phyloP scores from a whole-genome alignment of 2,329 filamentous ascomycete genomes.

The Hirsutella rhossiliensis region DNA sequence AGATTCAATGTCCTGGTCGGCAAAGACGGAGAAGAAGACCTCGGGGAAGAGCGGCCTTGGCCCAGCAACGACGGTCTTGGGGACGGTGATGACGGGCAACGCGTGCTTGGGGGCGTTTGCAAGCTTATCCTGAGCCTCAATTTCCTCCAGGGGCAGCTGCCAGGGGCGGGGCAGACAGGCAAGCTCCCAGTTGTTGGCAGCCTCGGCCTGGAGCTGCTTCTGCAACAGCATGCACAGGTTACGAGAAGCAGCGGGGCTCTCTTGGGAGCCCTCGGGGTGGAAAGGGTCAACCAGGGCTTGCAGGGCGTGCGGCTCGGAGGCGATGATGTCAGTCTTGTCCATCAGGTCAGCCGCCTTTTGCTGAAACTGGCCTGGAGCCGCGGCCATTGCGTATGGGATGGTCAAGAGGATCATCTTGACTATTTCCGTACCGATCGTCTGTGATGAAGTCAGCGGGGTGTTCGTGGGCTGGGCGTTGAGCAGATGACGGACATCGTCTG shows the following conservation, averaged over 20 bases:
- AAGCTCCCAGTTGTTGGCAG: slow-evolving; percentile 62
- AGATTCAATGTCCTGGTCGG: slow-evolving; percentile 75
- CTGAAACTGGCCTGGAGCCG: slow-evolving; percentile 56
- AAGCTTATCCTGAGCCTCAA: slow-evolving; percentile 47
- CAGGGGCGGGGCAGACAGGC: slow-evolving; percentile 56
- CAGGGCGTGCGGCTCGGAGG: slow-evolving; percentile 73
- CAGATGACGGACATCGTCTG: slow-evolving; percentile 63
- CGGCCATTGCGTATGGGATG: slow-evolving; percentile 78
- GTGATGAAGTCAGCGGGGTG: background rate
- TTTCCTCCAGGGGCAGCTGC: slow-evolving; percentile 49
- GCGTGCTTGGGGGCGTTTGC: slow-evolving; percentile 57
- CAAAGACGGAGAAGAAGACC: slow-evolving; percentile 86
- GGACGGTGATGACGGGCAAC: slow-evolving; percentile 66
- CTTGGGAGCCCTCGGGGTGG: slow-evolving; percentile 48
- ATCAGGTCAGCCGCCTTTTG: slow-evolving; percentile 68
- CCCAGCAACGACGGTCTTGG: slow-evolving; percentile 63
- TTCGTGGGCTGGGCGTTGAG: background rate
- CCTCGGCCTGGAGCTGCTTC: slow-evolving; percentile 71
- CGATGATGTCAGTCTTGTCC: slow-evolving; percentile 91
- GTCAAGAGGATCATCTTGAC: slow-evolving; percentile 95
- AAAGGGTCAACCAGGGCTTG: slow-evolving; percentile 84
- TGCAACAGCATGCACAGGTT: slow-evolving; percentile 76
- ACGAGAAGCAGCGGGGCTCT: slow-evolving; percentile 47
- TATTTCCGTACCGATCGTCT: slow-evolving; percentile 68
- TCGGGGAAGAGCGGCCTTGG: slow-evolving; percentile 76